Evolutionary conservation across 2,329 filamentous ascomycete species (phyloP).

Genomic region (Ceratocystis destructans): DNA sequence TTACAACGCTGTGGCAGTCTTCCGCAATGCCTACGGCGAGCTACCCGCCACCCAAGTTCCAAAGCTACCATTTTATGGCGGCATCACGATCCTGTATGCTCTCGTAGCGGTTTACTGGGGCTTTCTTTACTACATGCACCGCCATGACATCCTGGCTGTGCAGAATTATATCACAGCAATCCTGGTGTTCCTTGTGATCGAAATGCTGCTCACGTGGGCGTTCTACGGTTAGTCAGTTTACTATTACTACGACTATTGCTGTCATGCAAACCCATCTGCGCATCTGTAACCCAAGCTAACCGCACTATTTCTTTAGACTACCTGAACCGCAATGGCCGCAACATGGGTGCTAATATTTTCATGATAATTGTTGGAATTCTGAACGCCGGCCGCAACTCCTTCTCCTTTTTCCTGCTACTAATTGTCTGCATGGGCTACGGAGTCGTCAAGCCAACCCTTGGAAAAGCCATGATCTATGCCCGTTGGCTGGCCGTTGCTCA

Average conservation of each 20-base stretch:
- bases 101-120: conserved; percentile 79
- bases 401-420: conserved; percentile 93
- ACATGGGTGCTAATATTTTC: conserved; percentile 66
- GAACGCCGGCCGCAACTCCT: conserved; percentile 88
- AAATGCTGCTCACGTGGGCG: conserved; percentile 97
- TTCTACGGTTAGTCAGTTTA: conserved; percentile 59
- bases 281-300: background rate
- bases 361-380: conserved; percentile 85
- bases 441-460: conserved; percentile 85
- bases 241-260: conserved; percentile 19
- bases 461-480: conserved; percentile 87
- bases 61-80: conserved; percentile 93
- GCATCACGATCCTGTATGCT: conserved; percentile 84
- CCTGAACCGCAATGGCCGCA: conserved; percentile 79
- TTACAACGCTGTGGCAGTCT: conserved; percentile 74
- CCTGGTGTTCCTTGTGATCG: conserved; percentile 79
- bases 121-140: conserved; percentile 88
- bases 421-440: conserved; percentile 99
- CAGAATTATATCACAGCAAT: conserved; percentile 99
- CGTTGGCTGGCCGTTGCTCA: conserved; percentile 82
- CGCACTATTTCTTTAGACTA: conserved; percentile 47
- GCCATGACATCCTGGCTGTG: conserved; percentile 86
- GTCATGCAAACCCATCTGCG: too few species aligned
- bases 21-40: conserved; percentile 92
- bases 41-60: conserved; percentile 90